A percentile compares a stretch with the other conserved stretches of the same genome.
These are phyloP conservation scores for Benincasa hispida DNA, from an alignment of 306 rosid genomes.

Conservation along the genomic window DNA sequence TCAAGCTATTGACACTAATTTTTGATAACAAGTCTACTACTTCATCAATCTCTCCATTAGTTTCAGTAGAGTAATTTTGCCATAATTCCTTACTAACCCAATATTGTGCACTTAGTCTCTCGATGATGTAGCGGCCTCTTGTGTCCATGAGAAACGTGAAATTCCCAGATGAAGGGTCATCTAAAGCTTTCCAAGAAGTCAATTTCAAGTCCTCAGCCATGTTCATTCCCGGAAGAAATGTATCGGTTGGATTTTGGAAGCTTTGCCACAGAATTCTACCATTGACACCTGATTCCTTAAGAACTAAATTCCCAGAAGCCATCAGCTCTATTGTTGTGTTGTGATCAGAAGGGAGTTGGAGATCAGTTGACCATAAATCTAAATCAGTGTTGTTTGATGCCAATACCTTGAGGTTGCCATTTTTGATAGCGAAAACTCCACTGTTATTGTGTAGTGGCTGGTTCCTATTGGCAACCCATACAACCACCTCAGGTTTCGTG, in stretches of 20 bases:
- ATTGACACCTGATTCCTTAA: not conserved
- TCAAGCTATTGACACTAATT: not conserved
- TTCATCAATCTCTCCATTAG: not conserved
- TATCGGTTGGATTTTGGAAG: constrained; percentile 55
- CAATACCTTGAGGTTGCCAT: constrained; percentile 21
- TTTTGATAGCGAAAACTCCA: constrained; percentile 11
- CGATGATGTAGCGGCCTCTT: not conserved
- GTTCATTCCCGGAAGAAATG: constrained; percentile 77
- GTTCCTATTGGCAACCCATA: constrained; percentile 41
- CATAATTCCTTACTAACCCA: not conserved
- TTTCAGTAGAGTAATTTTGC: not conserved
- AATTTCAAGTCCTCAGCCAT: constrained; percentile 30
- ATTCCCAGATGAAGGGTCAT: constrained; percentile 8
- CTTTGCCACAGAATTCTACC: constrained; percentile 26
- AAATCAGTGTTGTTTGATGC: not conserved
- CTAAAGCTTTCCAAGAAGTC: constrained; percentile 20
- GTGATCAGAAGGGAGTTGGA: not conserved
- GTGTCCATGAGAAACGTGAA: constrained; percentile 11
- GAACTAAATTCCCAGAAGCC: constrained; percentile 33
- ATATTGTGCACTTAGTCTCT: not conserved
- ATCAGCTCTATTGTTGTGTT: constrained; percentile 14
- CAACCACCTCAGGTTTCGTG: not conserved
- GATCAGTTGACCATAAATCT: constrained; percentile 2
- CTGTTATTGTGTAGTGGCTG: not conserved
- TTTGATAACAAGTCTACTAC: not conserved